These are phyloP conservation scores for Pestalotiopsis sp. DNA, from an alignment of 2,329 filamentous ascomycete genomes.

Conservation along the genomic window DNA sequence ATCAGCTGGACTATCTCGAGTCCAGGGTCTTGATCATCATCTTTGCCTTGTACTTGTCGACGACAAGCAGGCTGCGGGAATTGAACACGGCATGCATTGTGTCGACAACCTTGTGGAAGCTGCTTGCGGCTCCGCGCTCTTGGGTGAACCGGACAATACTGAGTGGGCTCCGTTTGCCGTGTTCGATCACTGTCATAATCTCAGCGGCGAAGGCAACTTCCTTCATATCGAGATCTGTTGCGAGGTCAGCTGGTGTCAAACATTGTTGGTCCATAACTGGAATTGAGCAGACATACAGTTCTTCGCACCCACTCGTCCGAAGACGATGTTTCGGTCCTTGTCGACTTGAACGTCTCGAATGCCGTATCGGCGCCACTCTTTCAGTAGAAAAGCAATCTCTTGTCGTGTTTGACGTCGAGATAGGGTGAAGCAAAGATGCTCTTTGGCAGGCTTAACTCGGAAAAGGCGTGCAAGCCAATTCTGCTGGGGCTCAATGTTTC, in stretches of 20 bases:
- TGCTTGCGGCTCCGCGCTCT: constrained; percentile 87
- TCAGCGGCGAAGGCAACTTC: constrained; percentile 87
- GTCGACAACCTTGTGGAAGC: constrained; percentile 81
- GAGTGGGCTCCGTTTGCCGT: constrained; percentile 74
- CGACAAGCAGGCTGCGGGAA: constrained; percentile 66
- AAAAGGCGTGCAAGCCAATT: constrained; percentile 91
- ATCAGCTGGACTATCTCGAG: constrained; percentile 35
- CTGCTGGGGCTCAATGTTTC: constrained; percentile 68
- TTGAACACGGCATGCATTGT: constrained; percentile 71
- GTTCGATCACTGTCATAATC: constrained; percentile 86
- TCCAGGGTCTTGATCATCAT: constrained; percentile 74
- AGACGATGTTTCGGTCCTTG: constrained; percentile 77
- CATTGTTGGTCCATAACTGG: not conserved
- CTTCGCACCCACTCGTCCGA: constrained; percentile 71
- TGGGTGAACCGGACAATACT: constrained; percentile 86
- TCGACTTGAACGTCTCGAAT: constrained; percentile 78
- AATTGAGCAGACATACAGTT: constrained; percentile 66
- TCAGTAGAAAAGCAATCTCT: constrained; percentile 74
- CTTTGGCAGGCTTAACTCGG: constrained; percentile 80
- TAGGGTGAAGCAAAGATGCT: constrained; percentile 74
- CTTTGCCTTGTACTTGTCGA: constrained; percentile 65
- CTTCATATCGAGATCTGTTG: constrained; percentile 76
- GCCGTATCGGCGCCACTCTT: constrained; percentile 82
- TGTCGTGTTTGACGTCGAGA: constrained; percentile 74
- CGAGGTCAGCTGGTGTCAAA: constrained; percentile 22